A percentile compares a stretch with the other conserved stretches of the same genome.
Evolutionary conservation across 371 early-diverging fungal genomes (phyloP).

Genomic region (Saksenaea oblongispora): DNA sequence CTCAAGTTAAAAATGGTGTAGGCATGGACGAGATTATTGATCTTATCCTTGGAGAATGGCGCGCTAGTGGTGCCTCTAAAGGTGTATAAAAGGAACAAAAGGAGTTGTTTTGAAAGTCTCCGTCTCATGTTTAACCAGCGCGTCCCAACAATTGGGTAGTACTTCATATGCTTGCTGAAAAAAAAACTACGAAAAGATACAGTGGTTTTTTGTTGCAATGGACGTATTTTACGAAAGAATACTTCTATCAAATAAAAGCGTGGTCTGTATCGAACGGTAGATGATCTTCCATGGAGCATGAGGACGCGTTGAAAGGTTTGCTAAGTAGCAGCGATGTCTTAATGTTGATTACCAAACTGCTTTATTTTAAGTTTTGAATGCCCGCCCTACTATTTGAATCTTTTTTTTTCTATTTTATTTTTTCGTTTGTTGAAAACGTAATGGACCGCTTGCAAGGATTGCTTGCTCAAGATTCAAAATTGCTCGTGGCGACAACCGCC

Average conservation of each 20-base stretch:
- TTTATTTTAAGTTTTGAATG: too few species aligned
- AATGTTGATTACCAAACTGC: too few species aligned
- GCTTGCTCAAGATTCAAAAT: conserved; percentile 7
- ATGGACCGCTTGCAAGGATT: conserved; percentile 16
- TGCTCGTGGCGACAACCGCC: conserved; percentile 23
- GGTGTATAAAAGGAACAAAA: not conserved
- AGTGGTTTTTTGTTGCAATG: not conserved
- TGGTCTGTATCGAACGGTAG: too few species aligned
- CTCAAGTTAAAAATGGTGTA: conserved; percentile 88
- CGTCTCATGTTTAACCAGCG: too few species aligned
- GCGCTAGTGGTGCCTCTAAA: conserved; percentile 59
- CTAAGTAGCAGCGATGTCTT: too few species aligned
- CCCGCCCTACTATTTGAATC: not conserved
- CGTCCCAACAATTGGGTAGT: not conserved
- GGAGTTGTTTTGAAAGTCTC: not conserved
- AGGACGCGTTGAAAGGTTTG: too few species aligned
- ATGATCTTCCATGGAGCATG: too few species aligned
- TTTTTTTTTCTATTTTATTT: conserved; percentile 1
- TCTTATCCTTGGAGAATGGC: conserved; percentile 79
- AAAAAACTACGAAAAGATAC: not conserved
- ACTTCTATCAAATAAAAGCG: too few species aligned
- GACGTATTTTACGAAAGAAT: too few species aligned
- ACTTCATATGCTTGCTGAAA: not conserved
- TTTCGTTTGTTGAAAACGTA: not conserved
- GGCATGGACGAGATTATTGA: conserved; percentile 82